Conservation (phyloP, 2,329 filamentous ascomycete species). For the Colletotrichum navitas region DNA sequence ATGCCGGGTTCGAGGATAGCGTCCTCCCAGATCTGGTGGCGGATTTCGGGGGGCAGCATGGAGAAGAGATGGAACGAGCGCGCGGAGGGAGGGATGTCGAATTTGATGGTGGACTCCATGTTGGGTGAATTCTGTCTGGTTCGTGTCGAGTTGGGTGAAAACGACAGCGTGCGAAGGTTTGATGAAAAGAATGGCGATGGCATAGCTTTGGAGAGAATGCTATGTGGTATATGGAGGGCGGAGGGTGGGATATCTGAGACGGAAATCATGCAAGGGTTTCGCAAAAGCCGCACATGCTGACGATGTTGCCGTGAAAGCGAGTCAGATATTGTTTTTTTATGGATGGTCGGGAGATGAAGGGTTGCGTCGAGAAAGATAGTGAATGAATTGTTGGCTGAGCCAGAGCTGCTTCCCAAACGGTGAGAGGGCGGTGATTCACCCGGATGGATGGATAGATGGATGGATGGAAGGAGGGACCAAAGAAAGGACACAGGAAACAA, state of each 20-base stretch:
- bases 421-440: fast-evolving
- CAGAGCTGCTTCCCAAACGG: too few species aligned
- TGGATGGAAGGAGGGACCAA: not conserved
- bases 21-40: conserved; percentile 52
- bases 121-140: not conserved
- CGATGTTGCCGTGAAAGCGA: not conserved
- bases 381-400: too few species aligned
- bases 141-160: not conserved
- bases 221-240: not conserved
- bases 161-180: not conserved
- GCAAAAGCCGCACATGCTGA: not conserved
- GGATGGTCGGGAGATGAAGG: not conserved
- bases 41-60: conserved; percentile 52
- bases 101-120: conserved; percentile 46
- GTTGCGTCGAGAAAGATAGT: not conserved
- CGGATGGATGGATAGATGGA: not conserved
- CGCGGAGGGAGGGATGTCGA: conserved; percentile 49
- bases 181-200: conserved; percentile 3
- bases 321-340: not conserved
- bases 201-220: not conserved
- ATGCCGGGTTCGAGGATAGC: conserved; percentile 51
- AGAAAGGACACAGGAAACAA: too few species aligned
- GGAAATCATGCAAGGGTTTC: not conserved
- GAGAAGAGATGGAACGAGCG: conserved; percentile 50
- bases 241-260: not conserved